Conservation (phyloP, 192 early-diverging fungal species). For the Lobosporangium transversale region DNA sequence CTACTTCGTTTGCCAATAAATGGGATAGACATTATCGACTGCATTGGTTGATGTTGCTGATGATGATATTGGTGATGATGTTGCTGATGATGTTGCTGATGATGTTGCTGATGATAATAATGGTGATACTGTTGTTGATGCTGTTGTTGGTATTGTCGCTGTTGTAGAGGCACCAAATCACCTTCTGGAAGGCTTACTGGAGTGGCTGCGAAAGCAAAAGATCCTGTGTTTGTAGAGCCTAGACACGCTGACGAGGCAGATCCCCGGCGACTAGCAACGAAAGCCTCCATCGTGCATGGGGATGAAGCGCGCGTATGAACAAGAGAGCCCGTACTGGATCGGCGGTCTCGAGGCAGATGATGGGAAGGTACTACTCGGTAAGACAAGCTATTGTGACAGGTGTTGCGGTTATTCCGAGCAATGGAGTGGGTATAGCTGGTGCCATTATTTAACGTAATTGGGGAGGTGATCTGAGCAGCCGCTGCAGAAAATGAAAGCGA, state of each 20-base stretch:
- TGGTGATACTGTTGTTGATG: background rate
- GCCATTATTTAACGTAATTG: background rate
- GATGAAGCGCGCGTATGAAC: constrained; percentile 24
- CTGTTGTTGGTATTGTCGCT: constrained; percentile 12
- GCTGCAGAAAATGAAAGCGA: too few species aligned
- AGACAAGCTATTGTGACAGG: background rate
- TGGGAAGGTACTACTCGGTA: background rate
- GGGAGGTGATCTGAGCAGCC: background rate
- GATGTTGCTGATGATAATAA: constrained; percentile 12
- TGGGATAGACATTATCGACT: constrained; percentile 31
- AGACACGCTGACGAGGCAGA: constrained; percentile 36
- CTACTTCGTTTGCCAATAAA: constrained; percentile 44
- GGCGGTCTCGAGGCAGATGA: constrained; percentile 24
- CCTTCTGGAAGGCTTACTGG: constrained; percentile 9
- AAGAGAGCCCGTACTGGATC: constrained; percentile 46
- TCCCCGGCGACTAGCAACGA: constrained; percentile 45
- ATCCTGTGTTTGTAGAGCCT: background rate
- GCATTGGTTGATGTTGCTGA: constrained; percentile 4
- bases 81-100: constrained; percentile 12
- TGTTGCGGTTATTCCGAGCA: too few species aligned
- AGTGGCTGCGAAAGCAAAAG: background rate
- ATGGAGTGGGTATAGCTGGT: too few species aligned
- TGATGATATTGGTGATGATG: background rate
- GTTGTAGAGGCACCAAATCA: constrained; percentile 21
- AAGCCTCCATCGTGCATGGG: constrained; percentile 41